These are phyloP conservation scores for Penicillium coffeae DNA, from an alignment of 495 filamentous ascomycete genomes.

Conservation along the genomic window DNA sequence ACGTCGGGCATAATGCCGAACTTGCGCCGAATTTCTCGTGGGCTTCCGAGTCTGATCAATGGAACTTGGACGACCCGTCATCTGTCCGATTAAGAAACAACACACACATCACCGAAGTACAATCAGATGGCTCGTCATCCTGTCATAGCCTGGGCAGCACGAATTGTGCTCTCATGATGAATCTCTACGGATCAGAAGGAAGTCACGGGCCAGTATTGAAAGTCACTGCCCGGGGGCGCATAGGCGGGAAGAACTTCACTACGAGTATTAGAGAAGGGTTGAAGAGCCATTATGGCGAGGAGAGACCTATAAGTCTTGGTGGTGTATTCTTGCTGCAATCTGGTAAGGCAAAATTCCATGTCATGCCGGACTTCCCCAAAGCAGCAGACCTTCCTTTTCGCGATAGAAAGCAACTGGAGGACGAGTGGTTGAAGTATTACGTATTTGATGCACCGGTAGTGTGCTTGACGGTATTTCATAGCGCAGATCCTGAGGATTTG, in stretches of 20 bases:
- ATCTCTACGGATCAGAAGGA: conserved; percentile 32
- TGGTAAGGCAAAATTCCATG: conserved; percentile 33
- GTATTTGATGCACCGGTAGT: conserved; percentile 31
- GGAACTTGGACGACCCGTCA: conserved; percentile 14
- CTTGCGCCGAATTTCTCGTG: conserved; percentile 35
- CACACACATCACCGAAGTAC: conserved; percentile 12
- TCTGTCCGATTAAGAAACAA: conserved; percentile 13
- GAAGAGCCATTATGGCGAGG: conserved; percentile 21
- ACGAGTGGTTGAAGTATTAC: conserved; percentile 35
- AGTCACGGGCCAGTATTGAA: conserved; percentile 30
- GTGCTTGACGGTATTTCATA: conserved; percentile 38
- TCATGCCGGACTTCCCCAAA: conserved; percentile 45
- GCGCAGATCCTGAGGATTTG: conserved; percentile 28
- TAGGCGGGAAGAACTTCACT: conserved; percentile 28
- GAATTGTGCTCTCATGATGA: conserved; percentile 38
- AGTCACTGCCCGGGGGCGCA: conserved; percentile 24
- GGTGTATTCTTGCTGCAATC: conserved; percentile 34
- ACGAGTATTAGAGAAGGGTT: conserved; percentile 28
- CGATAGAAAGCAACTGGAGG: conserved; percentile 18
- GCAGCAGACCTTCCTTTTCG: conserved; percentile 24
- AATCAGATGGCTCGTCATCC: conserved; percentile 1
- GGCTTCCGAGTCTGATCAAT: conserved; percentile 4
- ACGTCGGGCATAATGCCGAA: conserved; percentile 35
- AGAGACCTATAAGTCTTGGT: conserved; percentile 28
- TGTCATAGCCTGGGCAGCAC: conserved; percentile 12